phyloP scores from a whole-genome alignment of 306 rosid species.

The Rosa persica region DNA sequence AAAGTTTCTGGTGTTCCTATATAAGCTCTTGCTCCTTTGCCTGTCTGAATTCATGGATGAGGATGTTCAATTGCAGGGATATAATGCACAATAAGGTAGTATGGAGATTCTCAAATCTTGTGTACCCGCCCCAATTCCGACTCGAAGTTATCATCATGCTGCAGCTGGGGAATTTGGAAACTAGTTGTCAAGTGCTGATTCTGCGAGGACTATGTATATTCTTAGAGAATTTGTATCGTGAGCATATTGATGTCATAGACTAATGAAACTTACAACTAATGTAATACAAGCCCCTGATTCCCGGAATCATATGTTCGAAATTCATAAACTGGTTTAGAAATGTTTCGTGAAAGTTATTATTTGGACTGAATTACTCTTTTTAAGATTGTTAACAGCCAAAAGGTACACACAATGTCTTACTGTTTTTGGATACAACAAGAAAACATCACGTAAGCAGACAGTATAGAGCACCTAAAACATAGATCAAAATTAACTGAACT shows the following conservation, averaged over 20 bases:
- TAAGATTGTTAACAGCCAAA: too few relatives aligned
- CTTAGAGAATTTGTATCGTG: neutral
- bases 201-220: constrained; percentile 14
- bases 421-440: too few relatives aligned
- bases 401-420: too few relatives aligned
- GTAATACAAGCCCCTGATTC: constrained; percentile 10
- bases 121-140: neutral
- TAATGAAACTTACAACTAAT: neutral
- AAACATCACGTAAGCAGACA: too few relatives aligned
- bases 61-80: constrained; percentile 8
- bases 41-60: neutral
- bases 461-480: too few relatives aligned
- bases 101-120: neutral
- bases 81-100: constrained; percentile 6
- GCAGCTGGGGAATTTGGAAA: constrained; percentile 5
- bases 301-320: neutral
- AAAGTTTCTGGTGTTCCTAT: neutral
- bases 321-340: neutral
- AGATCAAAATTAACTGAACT: too few relatives aligned
- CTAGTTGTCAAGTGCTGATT: constrained; percentile 6
- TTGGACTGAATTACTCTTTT: neutral
- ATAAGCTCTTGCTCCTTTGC: neutral
- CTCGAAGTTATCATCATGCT: neutral
- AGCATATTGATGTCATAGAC: constrained; percentile 11
- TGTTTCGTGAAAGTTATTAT: neutral